Conservation (phyloP, 768 basidiomycete genomes). For the Clavaria fumosa region DNA sequence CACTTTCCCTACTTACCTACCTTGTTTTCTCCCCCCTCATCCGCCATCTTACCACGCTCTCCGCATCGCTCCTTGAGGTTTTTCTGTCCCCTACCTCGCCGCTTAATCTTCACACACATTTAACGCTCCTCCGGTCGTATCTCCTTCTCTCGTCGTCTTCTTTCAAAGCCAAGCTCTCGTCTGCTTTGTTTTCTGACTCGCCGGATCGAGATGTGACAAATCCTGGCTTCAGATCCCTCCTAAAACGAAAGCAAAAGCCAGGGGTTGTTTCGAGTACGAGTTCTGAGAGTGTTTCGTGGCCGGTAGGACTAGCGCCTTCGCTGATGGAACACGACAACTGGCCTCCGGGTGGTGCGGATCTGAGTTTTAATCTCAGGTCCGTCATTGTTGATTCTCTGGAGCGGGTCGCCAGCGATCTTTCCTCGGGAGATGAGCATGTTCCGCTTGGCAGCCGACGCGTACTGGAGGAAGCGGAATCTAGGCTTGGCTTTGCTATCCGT, state of each 20-base stretch:
- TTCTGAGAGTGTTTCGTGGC: slow-evolving; percentile 27
- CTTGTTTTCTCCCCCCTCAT: slow-evolving; percentile 46
- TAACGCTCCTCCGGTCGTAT: slow-evolving; percentile 57
- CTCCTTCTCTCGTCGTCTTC: slow-evolving; percentile 55
- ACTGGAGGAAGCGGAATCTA: slow-evolving; percentile 50
- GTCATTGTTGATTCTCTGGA: slow-evolving; percentile 76
- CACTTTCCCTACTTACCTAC: slow-evolving; percentile 43
- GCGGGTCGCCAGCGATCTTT: not conserved
- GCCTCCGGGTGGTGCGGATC: slow-evolving; percentile 78
- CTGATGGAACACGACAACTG: slow-evolving; percentile 63
- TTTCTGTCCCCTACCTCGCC: slow-evolving; percentile 47
- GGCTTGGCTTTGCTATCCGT: slow-evolving; percentile 73
- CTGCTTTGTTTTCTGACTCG: slow-evolving; percentile 66
- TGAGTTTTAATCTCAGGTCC: slow-evolving; percentile 69
- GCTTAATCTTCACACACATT: slow-evolving; percentile 56
- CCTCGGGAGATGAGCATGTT: not conserved
- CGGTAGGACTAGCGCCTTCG: slow-evolving; percentile 57
- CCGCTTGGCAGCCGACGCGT: slow-evolving; percentile 13
- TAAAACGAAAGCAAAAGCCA: slow-evolving; percentile 1
- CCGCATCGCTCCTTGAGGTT: slow-evolving; percentile 46
- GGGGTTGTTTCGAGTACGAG: slow-evolving; percentile 5
- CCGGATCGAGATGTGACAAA: slow-evolving; percentile 31
- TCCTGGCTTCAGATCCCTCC: slow-evolving; percentile 8
- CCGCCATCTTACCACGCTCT: slow-evolving; percentile 48
- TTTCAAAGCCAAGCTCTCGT: slow-evolving; percentile 54